phyloP scores from a whole-genome alignment of 208 protist species.

The Trypanosoma boissoni region DNA sequence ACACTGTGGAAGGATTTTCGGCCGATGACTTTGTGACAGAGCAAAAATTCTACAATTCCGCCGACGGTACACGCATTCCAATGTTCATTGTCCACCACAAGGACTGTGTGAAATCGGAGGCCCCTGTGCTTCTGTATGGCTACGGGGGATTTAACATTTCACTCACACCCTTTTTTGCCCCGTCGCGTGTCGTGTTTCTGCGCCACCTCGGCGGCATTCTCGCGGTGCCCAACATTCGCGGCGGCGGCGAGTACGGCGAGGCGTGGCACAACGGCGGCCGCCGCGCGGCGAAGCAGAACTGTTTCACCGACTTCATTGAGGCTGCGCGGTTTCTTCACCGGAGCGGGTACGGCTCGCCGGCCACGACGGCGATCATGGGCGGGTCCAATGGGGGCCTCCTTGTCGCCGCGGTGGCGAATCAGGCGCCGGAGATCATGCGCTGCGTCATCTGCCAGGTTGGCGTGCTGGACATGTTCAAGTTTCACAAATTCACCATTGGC shows the following conservation, averaged over 20 bases:
- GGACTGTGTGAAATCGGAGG: slow-evolving; percentile 47
- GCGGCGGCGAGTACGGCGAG: slow-evolving; percentile 94
- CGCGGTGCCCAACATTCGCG: slow-evolving; percentile 93
- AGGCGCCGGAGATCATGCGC: slow-evolving; percentile 83
- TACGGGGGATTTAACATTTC: slow-evolving; percentile 95
- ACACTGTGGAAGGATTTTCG: slow-evolving; percentile 65
- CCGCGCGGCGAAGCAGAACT: slow-evolving; percentile 84
- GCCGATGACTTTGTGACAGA: slow-evolving; percentile 71
- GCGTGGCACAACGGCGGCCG: slow-evolving; percentile 91
- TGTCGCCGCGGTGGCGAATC: slow-evolving; percentile 86
- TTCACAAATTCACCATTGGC: slow-evolving; percentile 96
- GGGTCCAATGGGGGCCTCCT: slow-evolving; percentile 95
- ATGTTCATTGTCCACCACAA: slow-evolving; percentile 93
- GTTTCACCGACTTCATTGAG: slow-evolving; percentile 85
- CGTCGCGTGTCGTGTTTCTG: slow-evolving; percentile 75
- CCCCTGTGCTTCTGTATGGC: slow-evolving; percentile 88
- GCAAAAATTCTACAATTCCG: slow-evolving; percentile 89
- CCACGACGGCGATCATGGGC: slow-evolving; percentile 89
- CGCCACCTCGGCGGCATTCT: slow-evolving; percentile 81
- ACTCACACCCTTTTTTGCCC: slow-evolving; percentile 76
- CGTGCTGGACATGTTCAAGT: slow-evolving; percentile 95
- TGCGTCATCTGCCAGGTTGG: slow-evolving; percentile 88
- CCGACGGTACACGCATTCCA: slow-evolving; percentile 91
- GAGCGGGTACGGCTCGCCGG: slow-evolving; percentile 68
- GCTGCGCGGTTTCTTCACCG: slow-evolving; percentile 75